These are phyloP conservation scores for Globisporangium takayamanum DNA, from an alignment of 352 stramenopile species.

Conservation along the genomic window DNA sequence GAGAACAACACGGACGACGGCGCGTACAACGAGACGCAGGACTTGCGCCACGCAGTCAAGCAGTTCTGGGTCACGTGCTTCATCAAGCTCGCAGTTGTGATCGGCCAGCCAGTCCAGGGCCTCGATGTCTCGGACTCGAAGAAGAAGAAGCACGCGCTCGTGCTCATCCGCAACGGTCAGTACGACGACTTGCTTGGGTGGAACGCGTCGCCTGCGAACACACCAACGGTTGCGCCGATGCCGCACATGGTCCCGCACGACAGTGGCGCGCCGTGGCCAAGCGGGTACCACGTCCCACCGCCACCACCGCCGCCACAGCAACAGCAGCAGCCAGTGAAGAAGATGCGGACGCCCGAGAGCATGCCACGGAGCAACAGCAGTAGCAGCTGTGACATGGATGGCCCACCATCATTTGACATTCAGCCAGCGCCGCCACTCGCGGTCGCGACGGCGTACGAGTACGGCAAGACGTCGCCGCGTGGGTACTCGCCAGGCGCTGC, in stretches of 20 bases:
- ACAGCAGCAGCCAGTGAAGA: conserved; percentile 33
- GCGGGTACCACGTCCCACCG: neutral
- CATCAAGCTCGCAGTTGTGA: conserved; percentile 72
- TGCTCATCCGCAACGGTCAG: conserved; percentile 71
- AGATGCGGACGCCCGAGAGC: conserved; percentile 46
- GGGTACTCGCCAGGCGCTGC: conserved; percentile 8
- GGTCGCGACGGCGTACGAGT: conserved; percentile 10
- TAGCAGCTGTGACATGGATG: conserved; percentile 14
- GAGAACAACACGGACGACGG: conserved; percentile 83
- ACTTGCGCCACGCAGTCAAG: conserved; percentile 69
- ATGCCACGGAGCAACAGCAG: conserved; percentile 1
- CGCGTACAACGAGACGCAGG: conserved; percentile 58
- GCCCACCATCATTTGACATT: conserved; percentile 6
- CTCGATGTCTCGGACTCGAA: conserved; percentile 75
- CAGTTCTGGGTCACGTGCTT: conserved; percentile 86
- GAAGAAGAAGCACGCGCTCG: conserved; percentile 75
- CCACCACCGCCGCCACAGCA: conserved; percentile 7
- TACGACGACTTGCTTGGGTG: conserved; percentile 70
- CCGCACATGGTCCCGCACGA: conserved; percentile 13
- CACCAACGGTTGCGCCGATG: conserved; percentile 33
- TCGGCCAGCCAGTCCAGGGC: conserved; percentile 66
- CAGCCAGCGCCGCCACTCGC: conserved; percentile 14
- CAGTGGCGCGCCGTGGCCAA: conserved; percentile 19
- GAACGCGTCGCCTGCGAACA: conserved; percentile 38
- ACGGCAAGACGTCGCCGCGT: conserved; percentile 17